Evolutionary conservation across 2,329 filamentous ascomycete genomes (phyloP), one percentile per base, ranked within the genome.

Genomic region (Colletotrichum chlorophyti): DNA sequence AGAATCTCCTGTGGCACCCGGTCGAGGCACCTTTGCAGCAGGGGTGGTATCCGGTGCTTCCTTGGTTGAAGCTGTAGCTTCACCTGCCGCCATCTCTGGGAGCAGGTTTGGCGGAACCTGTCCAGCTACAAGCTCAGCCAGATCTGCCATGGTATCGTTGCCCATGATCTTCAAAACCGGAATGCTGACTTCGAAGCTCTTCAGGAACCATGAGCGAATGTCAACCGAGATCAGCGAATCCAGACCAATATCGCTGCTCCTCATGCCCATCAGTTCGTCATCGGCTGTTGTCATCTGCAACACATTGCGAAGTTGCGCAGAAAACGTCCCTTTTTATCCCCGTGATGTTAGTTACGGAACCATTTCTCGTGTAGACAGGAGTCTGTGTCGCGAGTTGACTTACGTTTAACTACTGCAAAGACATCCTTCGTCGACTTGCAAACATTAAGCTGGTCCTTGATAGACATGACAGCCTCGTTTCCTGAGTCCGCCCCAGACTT

Each of bases 201-300:
- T 55, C 15, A 55, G 34, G 21, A 55, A 41, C 52, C 52, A 55
- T 6, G 42, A 23, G 9, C 52, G 52, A n/a, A 55, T 41, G 23
- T 55, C 52, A 1, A 55, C 35, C 9, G 52, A 55, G 11, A 55
- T 29, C 8, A 55, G 24, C 4, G 52, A 55, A 17, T 38, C 35
- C 6, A 38, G 17, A 5, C 35, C 35, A 38, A 38, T 17, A 5
- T 38, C 26, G 15, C 17, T 17, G n/a, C 38, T 41, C 3, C 38
- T 12, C 19, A 26, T 26, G 21, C 1, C 5, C 38, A 41, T 14
- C 19, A 41, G 21, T 4, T 41, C 38, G 21, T 41, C 38, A n/a
- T 41, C 38, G 5, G 11, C 19, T 5, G 38, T 26, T 26, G 38
- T 14, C 11, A 15, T 41, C 38, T 24, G 12, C 10, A 41, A 9